These are phyloP conservation scores for Cichorium intybus DNA, from an alignment of 140 eudicot genomes.

Conservation along the genomic window DNA sequence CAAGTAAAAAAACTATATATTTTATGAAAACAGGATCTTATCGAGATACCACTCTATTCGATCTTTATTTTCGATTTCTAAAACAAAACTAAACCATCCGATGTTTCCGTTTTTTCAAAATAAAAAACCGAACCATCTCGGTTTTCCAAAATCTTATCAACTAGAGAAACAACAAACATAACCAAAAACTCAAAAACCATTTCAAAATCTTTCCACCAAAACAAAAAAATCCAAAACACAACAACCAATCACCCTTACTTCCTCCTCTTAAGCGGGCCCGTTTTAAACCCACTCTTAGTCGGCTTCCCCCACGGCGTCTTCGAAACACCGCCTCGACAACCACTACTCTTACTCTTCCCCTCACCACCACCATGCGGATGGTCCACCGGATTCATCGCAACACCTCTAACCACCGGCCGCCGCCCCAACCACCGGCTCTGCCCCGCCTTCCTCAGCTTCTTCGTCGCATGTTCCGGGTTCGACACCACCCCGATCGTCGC, in stretches of 20 bases:
- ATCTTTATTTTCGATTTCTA: not conserved
- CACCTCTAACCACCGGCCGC: slow-evolving; percentile 80
- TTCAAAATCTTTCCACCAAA: slow-evolving; percentile 5
- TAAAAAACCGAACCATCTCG: no score
- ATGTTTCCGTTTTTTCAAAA: no score
- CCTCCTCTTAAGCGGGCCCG: slow-evolving; percentile 60
- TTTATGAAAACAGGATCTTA: not conserved
- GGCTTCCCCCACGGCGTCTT: slow-evolving; percentile 86
- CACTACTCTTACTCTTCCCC: slow-evolving; percentile 82
- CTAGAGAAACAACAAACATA: not conserved
- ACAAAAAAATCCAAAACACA: slow-evolving; percentile 13
- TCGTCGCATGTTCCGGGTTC: slow-evolving; percentile 55
- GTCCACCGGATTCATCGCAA: slow-evolving; percentile 88
- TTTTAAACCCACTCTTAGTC: slow-evolving; percentile 75
- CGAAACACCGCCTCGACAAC: slow-evolving; percentile 56
- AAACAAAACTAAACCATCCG: not conserved
- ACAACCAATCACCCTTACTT: slow-evolving; percentile 23
- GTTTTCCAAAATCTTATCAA: slow-evolving; percentile 20
- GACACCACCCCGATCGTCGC: slow-evolving; percentile 81
- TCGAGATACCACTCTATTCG: not conserved
- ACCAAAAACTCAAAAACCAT: slow-evolving; percentile 1
- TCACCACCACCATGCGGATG: slow-evolving; percentile 98
- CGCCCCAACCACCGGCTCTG: slow-evolving; percentile 72
- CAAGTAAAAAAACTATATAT: no score
- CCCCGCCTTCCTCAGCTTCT: slow-evolving; percentile 81